These are phyloP conservation scores for Peronosclerospora sorghi DNA, from an alignment of 352 stramenopile species.

Conservation along the genomic window DNA sequence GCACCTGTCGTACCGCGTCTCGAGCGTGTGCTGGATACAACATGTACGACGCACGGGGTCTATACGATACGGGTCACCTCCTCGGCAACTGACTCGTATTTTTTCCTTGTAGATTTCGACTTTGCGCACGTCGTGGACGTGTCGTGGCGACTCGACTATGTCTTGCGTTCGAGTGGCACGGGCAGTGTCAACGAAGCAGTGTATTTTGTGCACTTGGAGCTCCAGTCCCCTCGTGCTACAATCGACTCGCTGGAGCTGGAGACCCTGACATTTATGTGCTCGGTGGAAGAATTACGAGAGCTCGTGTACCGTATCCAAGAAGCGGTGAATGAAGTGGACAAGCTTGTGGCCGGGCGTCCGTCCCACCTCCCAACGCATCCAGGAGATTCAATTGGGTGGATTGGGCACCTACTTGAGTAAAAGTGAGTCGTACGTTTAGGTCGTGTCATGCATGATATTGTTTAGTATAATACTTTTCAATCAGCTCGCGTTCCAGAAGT, in stretches of 20 bases:
- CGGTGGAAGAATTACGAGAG: slow-evolving; percentile 51
- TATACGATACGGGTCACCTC: no score
- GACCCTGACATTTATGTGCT: slow-evolving; percentile 46
- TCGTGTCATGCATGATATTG: no score
- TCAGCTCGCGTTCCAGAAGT: no score
- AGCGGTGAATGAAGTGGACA: slow-evolving; percentile 19
- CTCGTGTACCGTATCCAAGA: slow-evolving; percentile 38
- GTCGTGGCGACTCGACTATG: slow-evolving; percentile 62
- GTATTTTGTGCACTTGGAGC: slow-evolving; percentile 56
- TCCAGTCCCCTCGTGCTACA: slow-evolving; percentile 31
- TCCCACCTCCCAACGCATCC: no score
- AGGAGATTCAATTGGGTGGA: no score
- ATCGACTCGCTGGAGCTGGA: slow-evolving; percentile 7
- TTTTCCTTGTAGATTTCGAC: slow-evolving; percentile 32
- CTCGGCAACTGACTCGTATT: background rate
- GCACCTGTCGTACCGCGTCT: slow-evolving; percentile 9
- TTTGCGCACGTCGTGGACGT: slow-evolving; percentile 66
- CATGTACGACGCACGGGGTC: slow-evolving; percentile 16
- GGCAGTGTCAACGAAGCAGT: slow-evolving; percentile 43
- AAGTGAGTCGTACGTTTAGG: no score
- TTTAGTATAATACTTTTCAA: no score
- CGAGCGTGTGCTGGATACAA: slow-evolving; percentile 22
- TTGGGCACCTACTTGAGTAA: no score
- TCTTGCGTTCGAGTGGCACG: slow-evolving; percentile 35
- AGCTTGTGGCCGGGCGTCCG: slow-evolving; percentile 1